phyloP scores from a whole-genome alignment of 495 filamentous ascomycete genomes.

The Penicillium mononematosum region DNA sequence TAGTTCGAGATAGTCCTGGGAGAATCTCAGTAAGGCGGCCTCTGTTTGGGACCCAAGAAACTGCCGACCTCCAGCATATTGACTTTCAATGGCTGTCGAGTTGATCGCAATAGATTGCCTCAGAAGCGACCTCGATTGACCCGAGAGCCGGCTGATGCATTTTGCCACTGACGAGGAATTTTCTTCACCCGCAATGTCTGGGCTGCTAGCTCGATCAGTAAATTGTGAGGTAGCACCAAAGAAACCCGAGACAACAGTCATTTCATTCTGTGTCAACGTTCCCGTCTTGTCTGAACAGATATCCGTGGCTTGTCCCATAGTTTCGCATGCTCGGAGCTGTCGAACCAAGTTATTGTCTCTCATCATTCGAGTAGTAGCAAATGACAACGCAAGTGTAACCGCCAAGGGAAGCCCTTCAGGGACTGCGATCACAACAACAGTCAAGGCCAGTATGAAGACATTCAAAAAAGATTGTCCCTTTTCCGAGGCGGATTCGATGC shows the following conservation, averaged over 20 bases:
- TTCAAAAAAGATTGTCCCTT: conserved; percentile 43
- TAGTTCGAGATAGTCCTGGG: conserved; percentile 52
- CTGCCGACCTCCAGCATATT: conserved; percentile 42
- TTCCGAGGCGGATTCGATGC: conserved; percentile 61
- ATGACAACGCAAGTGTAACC: conserved; percentile 53
- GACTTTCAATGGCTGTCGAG: conserved; percentile 56
- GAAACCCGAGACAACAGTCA: conserved; percentile 57
- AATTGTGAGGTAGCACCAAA: conserved; percentile 32
- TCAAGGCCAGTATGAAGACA: conserved; percentile 58
- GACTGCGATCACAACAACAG: conserved; percentile 64
- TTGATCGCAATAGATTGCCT: conserved; percentile 50
- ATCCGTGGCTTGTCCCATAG: conserved; percentile 60
- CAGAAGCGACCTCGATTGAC: conserved; percentile 14
- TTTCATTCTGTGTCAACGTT: conserved; percentile 58
- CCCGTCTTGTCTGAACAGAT: conserved; percentile 62
- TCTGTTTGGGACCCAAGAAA: conserved; percentile 62
- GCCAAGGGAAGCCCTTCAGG: conserved; percentile 65
- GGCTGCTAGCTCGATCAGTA: neutral
- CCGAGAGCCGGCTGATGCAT: neutral
- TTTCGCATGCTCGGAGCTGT: conserved; percentile 55
- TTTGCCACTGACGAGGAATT: neutral
- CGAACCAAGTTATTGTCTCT: conserved; percentile 60
- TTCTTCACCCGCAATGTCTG: neutral
- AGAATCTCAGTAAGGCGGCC: conserved; percentile 54
- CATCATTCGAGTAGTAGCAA: conserved; percentile 59